phyloP scores from a whole-genome alignment of 371 early-diverging fungal species.

The Smittium culicis region DNA sequence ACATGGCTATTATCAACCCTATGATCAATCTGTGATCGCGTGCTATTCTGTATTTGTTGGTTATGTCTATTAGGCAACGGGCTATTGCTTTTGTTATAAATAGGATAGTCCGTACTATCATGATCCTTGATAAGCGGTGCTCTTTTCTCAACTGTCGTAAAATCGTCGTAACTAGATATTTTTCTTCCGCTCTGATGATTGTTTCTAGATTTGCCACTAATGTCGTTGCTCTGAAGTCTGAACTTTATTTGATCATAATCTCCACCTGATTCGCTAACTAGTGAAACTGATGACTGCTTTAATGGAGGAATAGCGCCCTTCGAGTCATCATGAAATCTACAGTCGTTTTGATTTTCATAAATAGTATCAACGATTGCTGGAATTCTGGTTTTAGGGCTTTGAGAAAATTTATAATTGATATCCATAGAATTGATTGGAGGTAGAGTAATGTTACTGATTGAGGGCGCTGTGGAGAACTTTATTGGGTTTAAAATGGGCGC shows the following conservation, averaged over 20 bases:
- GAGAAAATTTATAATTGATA: background rate
- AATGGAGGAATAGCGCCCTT: background rate
- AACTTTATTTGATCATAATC: background rate
- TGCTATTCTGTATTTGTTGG: background rate
- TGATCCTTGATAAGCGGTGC: background rate
- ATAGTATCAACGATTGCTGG: background rate
- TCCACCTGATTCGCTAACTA: background rate
- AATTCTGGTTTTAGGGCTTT: background rate
- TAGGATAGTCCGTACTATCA: background rate
- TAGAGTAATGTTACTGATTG: background rate
- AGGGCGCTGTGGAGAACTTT: background rate
- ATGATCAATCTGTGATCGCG: background rate
- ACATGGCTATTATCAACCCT: too few relatives aligned
- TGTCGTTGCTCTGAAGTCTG: too few relatives aligned
- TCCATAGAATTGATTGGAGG: background rate
- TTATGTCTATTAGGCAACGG: background rate
- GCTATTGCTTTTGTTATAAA: background rate
- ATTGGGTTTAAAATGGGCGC: background rate
- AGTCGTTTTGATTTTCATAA: background rate
- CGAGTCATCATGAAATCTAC: background rate
- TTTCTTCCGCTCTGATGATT: too few relatives aligned
- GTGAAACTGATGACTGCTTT: background rate
- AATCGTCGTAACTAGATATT: too few relatives aligned
- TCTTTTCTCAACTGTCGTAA: too few relatives aligned
- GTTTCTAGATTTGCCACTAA: too few relatives aligned